Evolutionary conservation across 352 stramenopile genomes (phyloP), one percentile per base, ranked within the genome.

Genomic region (Globisporangium mamillatum): DNA sequence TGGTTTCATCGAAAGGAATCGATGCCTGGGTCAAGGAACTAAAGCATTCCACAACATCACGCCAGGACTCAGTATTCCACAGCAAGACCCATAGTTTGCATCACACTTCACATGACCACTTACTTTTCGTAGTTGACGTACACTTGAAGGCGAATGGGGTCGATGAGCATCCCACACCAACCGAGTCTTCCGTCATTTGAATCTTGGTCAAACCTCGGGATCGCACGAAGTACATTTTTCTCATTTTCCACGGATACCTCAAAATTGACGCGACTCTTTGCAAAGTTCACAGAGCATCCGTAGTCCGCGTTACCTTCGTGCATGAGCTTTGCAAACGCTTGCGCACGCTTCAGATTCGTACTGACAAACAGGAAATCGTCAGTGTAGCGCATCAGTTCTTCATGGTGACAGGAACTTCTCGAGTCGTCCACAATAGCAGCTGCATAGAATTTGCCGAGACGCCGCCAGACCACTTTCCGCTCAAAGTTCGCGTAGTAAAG

Each of bases 121-220:
- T 76, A 92, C 83, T 90, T 92, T 64, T 92, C 82, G 64, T 92
- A 93, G 75, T 90, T 92, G 52, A 88, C 76, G 68, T 86, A 86
- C 44, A 93, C 63, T 63, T 92, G 82, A n/a, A 89, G 72, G 10
- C 60, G 55, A 0, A 52, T 63, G 10, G 79, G 69, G n/a, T 95
- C 82, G 22, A 95, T 76, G 27, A 91, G 58, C 41, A 93, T 75
- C 4, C 87, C 87, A 67, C 85, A 93, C 87, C 85, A 95, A 24
- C 76, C 69, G 7, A 94, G 69, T 4, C 61, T 62, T 0, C 73
- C 67, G 6, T 60, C 32, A 0, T 56, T 36, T 18, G 34, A 44
- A 9, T 32, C 59, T 46, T 60, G 16, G 25, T 81, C 63, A 41
- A 77, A 75, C 53, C 69, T 63, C 53, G 70, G 64, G 8, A 78